Conservation (phyloP, 1,139 yeast species). For the Suhomyces coccinellae region DNA sequence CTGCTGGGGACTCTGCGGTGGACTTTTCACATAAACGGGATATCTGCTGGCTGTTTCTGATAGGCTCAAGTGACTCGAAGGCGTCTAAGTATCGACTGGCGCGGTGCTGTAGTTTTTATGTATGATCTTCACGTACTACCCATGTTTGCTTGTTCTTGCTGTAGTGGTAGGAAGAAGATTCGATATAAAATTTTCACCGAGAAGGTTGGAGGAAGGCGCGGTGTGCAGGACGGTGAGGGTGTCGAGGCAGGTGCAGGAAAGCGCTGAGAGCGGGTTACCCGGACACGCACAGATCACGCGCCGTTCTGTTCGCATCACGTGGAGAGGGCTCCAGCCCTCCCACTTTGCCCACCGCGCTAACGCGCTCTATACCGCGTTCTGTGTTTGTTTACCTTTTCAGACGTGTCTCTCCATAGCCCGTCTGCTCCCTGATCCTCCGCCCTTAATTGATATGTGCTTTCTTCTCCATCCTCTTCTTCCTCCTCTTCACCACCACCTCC, state of each 20-base stretch:
- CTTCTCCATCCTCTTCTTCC: neutral
- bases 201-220: conserved; percentile 7
- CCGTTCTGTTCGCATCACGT: neutral
- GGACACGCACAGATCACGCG: conserved; percentile 1
- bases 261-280: conserved; percentile 1
- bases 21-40: neutral
- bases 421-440: neutral
- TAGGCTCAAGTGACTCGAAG: neutral
- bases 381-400: conserved; percentile 12
- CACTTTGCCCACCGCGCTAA: no score
- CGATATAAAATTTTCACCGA: conserved; percentile 13
- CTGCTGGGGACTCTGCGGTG: neutral
- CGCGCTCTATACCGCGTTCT: conserved; percentile 1
- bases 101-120: neutral
- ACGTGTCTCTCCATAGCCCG: neutral
- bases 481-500: neutral
- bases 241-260: neutral
- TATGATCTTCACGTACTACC: conserved; percentile 53
- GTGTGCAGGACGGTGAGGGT: conserved; percentile 9
- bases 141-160: conserved; percentile 51
- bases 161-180: conserved; percentile 12
- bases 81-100: neutral
- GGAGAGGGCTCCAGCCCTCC: conserved; percentile 10
- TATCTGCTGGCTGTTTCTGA: neutral
- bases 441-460: neutral